Conservation (phyloP, 179 eudicot species). For the Patellifolia procumbens region DNA sequence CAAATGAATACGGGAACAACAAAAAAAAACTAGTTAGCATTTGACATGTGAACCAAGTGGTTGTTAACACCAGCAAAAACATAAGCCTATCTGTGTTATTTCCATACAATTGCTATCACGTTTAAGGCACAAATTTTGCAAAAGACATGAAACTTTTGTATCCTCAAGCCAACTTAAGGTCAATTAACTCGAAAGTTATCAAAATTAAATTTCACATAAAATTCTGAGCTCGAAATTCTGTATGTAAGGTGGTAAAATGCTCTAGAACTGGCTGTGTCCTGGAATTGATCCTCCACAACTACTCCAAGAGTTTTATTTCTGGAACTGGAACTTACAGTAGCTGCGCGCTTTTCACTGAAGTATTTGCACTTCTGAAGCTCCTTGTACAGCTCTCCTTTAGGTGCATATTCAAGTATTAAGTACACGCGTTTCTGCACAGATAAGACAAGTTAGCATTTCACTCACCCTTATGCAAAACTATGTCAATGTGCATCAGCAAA, state of each 20-base stretch:
- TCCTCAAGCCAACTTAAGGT: not conserved
- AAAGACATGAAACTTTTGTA: not conserved
- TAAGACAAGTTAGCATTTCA: not conserved
- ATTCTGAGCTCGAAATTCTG: not conserved
- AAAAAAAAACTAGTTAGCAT: slow-evolving; percentile 1
- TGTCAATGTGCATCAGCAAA: not conserved
- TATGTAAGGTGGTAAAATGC: too few relatives aligned
- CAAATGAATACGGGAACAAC: slow-evolving; percentile 9
- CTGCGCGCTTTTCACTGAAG: slow-evolving; percentile 86
- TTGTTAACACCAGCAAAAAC: not conserved
- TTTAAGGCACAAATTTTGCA: not conserved
- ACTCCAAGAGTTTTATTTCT: not conserved
- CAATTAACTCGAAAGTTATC: too few relatives aligned
- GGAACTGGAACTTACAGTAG: slow-evolving; percentile 63
- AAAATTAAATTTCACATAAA: not conserved
- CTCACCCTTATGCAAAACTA: not conserved
- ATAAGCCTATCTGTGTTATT: too few relatives aligned
- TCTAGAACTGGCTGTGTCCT: too few relatives aligned
- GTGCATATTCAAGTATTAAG: slow-evolving; percentile 89
- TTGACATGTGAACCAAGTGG: not conserved
- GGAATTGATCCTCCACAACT: not conserved
- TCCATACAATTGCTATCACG: not conserved
- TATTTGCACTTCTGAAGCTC: slow-evolving; percentile 92
- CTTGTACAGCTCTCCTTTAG: slow-evolving; percentile 95
- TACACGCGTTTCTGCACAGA: slow-evolving; percentile 83